Evolutionary conservation across 2,329 filamentous ascomycete genomes (phyloP), one percentile per base, ranked within the genome.

Genomic region (Elsinoe perseae): DNA sequence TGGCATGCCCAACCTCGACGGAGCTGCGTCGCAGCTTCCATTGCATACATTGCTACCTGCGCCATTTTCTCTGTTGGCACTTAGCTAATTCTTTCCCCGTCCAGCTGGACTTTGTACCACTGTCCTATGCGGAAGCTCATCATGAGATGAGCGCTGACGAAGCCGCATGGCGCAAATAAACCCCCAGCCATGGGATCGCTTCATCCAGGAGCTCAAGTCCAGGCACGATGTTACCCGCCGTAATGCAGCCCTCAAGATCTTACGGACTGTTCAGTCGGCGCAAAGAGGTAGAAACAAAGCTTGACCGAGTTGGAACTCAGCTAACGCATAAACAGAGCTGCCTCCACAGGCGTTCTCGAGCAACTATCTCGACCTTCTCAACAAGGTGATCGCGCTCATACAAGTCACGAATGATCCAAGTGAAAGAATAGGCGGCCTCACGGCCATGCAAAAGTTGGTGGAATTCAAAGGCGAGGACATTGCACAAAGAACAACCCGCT

Each of bases 391-490:
- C 56, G 76, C 80, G 61, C 79, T 97, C 62, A 89, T 95, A 60
- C 84, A 89, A 48, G 89, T 92, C 69, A 88, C 90, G 61, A 86
- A 82, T 73, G 91, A 95, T 69, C 86, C 89, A 4, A 84, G 85
- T 64, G 93, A 98, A 69, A 86, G 90, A 58, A 83, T 96, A 57
- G 93, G 91, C 60, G 95, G 93, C 54, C 86, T 98, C 60, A 86
- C 93, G 65, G 92, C 92, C 58, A 82, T 98, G 59, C 92, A 95
- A 70, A 86, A 86, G 57, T 82, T 98, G 56, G 92, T 97, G 71
- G 91, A 96, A 70, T 96, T 97, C 69, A 92, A 96, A 65, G 92
- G 91, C 58, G 89, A 96, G 64, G 95, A 98, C 73, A 83, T 88
- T 21, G 89, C 89, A 32, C 84, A 89, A 65, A 97, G 97, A 73